Conservation (phyloP, 768 basidiomycete genomes). For the Polyporus arcularius region DNA sequence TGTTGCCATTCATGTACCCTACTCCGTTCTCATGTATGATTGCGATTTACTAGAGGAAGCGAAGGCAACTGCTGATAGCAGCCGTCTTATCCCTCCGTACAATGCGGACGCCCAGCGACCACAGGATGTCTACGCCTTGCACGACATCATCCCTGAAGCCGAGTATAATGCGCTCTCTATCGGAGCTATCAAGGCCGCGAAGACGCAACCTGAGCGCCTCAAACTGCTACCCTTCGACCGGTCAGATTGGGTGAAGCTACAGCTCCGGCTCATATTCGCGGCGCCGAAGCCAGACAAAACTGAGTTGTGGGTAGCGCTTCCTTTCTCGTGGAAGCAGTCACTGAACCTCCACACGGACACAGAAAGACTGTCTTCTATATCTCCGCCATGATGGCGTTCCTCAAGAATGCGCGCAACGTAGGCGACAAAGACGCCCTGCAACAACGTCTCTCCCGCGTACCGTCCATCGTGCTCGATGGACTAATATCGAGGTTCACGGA, state of each 20-base stretch:
- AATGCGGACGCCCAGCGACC: constrained; percentile 66
- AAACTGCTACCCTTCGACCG: constrained; percentile 61
- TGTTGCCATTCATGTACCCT: neutral
- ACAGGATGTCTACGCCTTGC: constrained; percentile 71
- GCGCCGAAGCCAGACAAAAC: constrained; percentile 56
- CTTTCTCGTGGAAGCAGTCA: neutral
- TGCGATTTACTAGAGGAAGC: constrained; percentile 57
- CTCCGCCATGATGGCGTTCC: constrained; percentile 77
- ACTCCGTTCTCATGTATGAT: constrained; percentile 8
- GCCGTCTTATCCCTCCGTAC: constrained; percentile 77
- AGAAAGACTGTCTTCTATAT: constrained; percentile 83
- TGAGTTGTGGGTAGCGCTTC: constrained; percentile 40
- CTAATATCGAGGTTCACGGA: constrained; percentile 83
- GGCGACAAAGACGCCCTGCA: constrained; percentile 54
- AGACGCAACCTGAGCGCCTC: constrained; percentile 47
- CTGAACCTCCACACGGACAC: neutral
- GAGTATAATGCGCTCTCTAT: constrained; percentile 77
- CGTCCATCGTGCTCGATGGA: constrained; percentile 68
- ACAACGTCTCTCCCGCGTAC: constrained; percentile 59
- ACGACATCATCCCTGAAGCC: constrained; percentile 74
- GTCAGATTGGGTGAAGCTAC: constrained; percentile 73
- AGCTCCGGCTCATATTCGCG: constrained; percentile 46
- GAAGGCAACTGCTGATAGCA: constrained; percentile 59
- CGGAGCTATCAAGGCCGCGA: constrained; percentile 53
- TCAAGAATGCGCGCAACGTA: constrained; percentile 42